A percentile compares a stretch with the other conserved stretches of the same genome.
Evolutionary conservation across 192 early-diverging fungal species (phyloP).

Genomic region (Ramicandelaber brevisporus): DNA sequence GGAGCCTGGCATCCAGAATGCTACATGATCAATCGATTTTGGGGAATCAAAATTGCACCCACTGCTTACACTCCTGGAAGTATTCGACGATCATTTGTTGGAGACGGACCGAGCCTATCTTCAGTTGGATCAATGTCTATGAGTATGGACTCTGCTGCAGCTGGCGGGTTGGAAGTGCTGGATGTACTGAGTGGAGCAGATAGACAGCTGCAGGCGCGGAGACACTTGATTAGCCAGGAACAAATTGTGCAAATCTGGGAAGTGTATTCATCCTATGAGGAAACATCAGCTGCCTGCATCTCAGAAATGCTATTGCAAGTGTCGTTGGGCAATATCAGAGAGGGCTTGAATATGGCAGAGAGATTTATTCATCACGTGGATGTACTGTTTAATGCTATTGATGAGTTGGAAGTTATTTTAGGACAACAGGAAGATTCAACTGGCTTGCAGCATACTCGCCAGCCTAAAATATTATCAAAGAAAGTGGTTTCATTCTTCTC

Average conservation of each 20-base stretch:
- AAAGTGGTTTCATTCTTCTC: conserved; percentile 90
- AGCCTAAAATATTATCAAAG: conserved; percentile 89
- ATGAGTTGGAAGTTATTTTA: conserved; percentile 40
- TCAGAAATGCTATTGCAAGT: conserved; percentile 84
- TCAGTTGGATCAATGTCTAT: too few relatives aligned
- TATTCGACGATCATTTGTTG: too few relatives aligned
- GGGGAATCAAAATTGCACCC: conserved; percentile 19
- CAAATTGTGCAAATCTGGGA: conserved; percentile 75
- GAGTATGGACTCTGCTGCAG: too few relatives aligned
- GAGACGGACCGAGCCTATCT: too few relatives aligned
- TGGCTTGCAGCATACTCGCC: conserved; percentile 50
- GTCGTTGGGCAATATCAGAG: conserved; percentile 54
- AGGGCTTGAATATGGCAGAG: conserved; percentile 59
- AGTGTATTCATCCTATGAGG: conserved; percentile 86
- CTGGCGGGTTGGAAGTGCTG: too few relatives aligned
- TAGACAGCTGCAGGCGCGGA: conserved; percentile 14
- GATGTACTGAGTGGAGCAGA: too few relatives aligned
- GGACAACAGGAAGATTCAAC: too few relatives aligned
- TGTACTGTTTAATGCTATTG: conserved; percentile 69
- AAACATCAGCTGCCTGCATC: conserved; percentile 84
- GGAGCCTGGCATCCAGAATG: conserved; percentile 99
- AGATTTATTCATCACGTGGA: conserved; percentile 81
- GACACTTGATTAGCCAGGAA: conserved; percentile 34
- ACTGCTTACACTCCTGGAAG: too few relatives aligned
- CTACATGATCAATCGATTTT: conserved; percentile 95